Base-by-base conservation (phyloP, 108 stramenopile genomes). In the Aurantiochytrium sp. region DNA sequence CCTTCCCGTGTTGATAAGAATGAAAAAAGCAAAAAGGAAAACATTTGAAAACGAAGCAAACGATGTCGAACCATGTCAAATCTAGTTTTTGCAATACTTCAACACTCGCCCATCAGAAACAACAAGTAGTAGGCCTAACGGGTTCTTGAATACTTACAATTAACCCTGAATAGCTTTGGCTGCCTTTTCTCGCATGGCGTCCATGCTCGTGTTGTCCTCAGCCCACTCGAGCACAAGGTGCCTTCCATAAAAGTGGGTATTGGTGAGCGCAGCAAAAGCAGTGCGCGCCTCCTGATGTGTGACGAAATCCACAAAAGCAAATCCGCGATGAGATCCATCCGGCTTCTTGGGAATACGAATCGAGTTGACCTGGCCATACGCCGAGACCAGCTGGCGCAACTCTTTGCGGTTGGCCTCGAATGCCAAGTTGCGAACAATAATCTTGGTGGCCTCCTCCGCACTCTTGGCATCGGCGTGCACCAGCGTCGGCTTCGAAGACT, bases 211-310 rank as follows among this genome's bases (percentile, higher is more conserved):
- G 18, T 47, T 53, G 64, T 96, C 96, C 29, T 92, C 92, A 19
- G 97, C 98, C 97, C 96, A 98, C 87, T 99, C 98, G 88, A 98
- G 89, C 6, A 99, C 99, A 88, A 99, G 95, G 72, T 99, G 98
- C 44, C 98, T 96, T 19, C 99, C 99, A 90, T 99, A 99, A 89
- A 99, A 93, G 90, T 99, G 99, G 4, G 98, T 98, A 55, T 93
- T 73, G 5, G 95, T 94, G 19, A 99, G 91, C 28, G 96, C 91
- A 18, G 87, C 90, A 94, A 97, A 96, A 3, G 98, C 98, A 49
- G 93, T 92, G 89, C 90, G 72, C 6, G 99, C 98, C 91, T 99
- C 98, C 89, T 97, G 96, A n/a, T 90, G 72, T 6, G 97, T 96
- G 72, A 94, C 59, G 91, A 96, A 99, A 44, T 99, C 98, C 21